Base-by-base conservation (phyloP, 2,329 filamentous ascomycete genomes). In the Neonectria coccinea region DNA sequence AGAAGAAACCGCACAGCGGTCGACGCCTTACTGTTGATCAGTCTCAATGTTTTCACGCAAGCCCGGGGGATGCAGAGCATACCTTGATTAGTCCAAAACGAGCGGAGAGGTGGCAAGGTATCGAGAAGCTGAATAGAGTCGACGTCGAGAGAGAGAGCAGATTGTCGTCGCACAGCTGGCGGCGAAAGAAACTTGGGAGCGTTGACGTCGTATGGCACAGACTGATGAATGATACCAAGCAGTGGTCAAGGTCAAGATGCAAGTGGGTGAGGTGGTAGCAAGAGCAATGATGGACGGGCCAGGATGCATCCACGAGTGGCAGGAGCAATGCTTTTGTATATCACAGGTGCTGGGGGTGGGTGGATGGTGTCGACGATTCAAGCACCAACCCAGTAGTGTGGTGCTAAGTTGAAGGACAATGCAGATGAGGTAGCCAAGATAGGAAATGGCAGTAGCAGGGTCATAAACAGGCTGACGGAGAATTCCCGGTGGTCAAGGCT, bases 401-500 rank as follows among this genome's bases (percentile, higher is more conserved):
- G 61, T 59, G 64, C 71, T 67, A 66, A 58, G 63, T 62, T 67
- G 73, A 77, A 73, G 72, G 66, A 71, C 72, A 74, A 74, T 73
- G 76, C 75, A 78, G 76, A 77, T 77, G 73, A 72, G 67, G 73
- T 74, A 66, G 70, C 79, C 79, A 74, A 74, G 79, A 78, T 73
- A 73, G 77, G 78, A 74, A 79, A 79, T 79, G 75, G 73, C 71
- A 77, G 76, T 76, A 75, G 57, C 33, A 70, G 66, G 69, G 65
- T 67, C 60, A 61, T 67, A 66, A 67, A 61, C 62, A 71, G 67
- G 66, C 70, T 66, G 67, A 68, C 72, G 69, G 70, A 68, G 70
- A 73, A 69, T 73, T 74, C 67, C 65, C 59, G 67, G 64, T 69
- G 58, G 70, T 70, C 71, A 67, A 64, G 69, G 70, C 70, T 74